Percentiles rank a stretch among this genome's conserved stretches.
Conservation (phyloP, 441 rosid species). For the Gossypium lobatum region DNA sequence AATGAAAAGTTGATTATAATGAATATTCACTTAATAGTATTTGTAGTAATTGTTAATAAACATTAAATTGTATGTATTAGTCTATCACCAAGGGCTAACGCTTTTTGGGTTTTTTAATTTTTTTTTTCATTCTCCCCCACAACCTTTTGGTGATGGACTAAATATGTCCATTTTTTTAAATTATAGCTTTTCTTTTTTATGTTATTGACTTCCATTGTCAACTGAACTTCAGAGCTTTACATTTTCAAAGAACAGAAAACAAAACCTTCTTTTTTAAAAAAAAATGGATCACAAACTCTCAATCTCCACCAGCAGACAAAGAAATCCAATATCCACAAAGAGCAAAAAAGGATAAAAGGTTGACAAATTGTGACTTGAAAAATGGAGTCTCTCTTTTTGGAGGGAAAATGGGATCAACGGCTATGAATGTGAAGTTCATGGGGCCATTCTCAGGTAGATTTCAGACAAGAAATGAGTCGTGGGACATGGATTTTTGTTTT, state of each 20-base stretch:
- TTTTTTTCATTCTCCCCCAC: neutral
- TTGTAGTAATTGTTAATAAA: no score
- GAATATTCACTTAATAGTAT: no score
- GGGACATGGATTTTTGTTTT: slow-evolving; percentile 6
- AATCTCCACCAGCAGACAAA: slow-evolving; percentile 14
- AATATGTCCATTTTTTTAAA: neutral
- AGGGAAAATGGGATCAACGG: slow-evolving; percentile 5
- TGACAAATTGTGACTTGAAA: neutral
- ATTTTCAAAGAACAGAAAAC: neutral
- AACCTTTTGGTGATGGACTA: neutral
- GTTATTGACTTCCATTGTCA: slow-evolving; percentile 7
- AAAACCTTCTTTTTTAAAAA: neutral
- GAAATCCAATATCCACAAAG: slow-evolving; percentile 8
- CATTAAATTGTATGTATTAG: neutral
- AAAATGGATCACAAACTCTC: neutral
- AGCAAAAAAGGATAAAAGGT: neutral
- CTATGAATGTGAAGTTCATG: neutral
- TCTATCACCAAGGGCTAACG: neutral
- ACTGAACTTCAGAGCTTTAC: neutral
- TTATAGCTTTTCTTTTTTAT: neutral
- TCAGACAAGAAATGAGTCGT: neutral
- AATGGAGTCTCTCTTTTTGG: slow-evolving; percentile 7
- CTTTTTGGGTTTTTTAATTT: neutral
- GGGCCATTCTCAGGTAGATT: slow-evolving; percentile 4
- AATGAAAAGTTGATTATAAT: no score